Evolutionary conservation across 2,329 filamentous ascomycete species (phyloP), one percentile per base, ranked within the genome.

Genomic region (Huntiella bhutanensis): DNA sequence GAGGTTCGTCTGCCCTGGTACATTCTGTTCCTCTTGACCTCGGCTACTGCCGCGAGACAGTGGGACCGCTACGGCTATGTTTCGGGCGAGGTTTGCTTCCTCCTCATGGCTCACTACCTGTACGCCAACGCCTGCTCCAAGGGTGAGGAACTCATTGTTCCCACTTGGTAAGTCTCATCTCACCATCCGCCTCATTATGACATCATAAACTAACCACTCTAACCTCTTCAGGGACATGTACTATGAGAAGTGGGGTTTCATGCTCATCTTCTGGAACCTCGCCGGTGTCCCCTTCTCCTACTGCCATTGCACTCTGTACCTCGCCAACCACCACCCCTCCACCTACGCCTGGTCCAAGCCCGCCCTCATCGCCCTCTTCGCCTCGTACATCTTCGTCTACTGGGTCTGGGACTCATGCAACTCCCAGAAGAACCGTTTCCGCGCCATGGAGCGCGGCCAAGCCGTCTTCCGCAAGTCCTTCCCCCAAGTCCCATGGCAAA

Each of bases 181-280:
- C 15, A 12, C 34, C 13, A n/a, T 41, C 6, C 6, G 16, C n/a
- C 17, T 34, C n/a, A 12, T 36, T n/a, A 33, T 13, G 13, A 46
- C n/a, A 28, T 36, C 10, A 17, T 46, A 11, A 39, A n/a, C 6
- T 17, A 16, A 36, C 17, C 12, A 35, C 34, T 28, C 42, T 4
- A 22, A 7, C 8, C 7, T 37, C 22, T 11, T 7, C 33, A 62
- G 60, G 80, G 86, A 94, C 57, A 93, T 94, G 80, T 93, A 92
- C 68, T 88, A 85, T 56, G 86, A 94, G 69, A 94, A 94, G 66
- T 87, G 83, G 75, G 86, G 86, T 45, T 94, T 94, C 68, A 94
- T 94, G 86, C 74, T 94, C 54, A 92, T 92, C 62, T 94, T 94
- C 74, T 94, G 86, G 86, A 94, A 94, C 64, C 69, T 94, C 59